Percentiles rank a stretch among this genome's conserved stretches.
Evolutionary conservation across 805 yeast genomes (phyloP).

Genomic region (Wickerhamomyces bovis): DNA sequence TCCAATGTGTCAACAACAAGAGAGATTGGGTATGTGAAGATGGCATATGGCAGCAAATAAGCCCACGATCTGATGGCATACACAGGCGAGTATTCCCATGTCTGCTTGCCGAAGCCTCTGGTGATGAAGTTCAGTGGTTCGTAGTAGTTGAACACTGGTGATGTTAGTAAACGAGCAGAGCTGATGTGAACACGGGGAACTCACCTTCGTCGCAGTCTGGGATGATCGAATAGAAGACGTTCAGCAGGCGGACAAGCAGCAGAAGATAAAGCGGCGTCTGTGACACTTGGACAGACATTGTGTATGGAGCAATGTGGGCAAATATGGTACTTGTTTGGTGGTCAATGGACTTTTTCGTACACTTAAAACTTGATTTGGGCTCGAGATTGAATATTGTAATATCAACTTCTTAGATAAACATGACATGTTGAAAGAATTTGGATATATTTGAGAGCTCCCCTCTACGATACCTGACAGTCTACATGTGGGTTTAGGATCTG

Average conservation of each 20-base stretch:
- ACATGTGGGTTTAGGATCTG: too few relatives aligned
- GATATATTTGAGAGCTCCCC: too few relatives aligned
- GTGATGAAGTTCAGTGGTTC: constrained; percentile 79
- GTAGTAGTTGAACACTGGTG: constrained; percentile 74
- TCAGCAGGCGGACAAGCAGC: constrained; percentile 24
- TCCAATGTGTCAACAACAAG: constrained; percentile 9
- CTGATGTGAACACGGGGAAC: not conserved
- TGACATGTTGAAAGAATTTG: too few relatives aligned
- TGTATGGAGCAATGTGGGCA: not conserved
- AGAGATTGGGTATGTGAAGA: constrained; percentile 20
- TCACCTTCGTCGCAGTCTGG: constrained; percentile 85
- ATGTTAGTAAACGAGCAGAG: not conserved
- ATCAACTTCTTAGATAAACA: too few relatives aligned
- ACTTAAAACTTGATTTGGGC: too few relatives aligned
- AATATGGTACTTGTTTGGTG: not conserved
- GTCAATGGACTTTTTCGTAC: not conserved
- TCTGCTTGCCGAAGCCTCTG: constrained; percentile 84
- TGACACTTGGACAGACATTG: constrained; percentile 2
- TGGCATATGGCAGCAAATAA: constrained; percentile 46
- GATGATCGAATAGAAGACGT: constrained; percentile 57
- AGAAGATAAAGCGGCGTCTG: not conserved
- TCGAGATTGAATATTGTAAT: too few relatives aligned
- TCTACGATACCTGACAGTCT: too few relatives aligned
- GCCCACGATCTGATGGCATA: constrained; percentile 85
- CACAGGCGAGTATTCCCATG: constrained; percentile 94